A percentile compares a stretch with the other conserved stretches of the same genome.
phyloP scores from a whole-genome alignment of 2,329 filamentous ascomycete species.

The Diaporthe sp. region DNA sequence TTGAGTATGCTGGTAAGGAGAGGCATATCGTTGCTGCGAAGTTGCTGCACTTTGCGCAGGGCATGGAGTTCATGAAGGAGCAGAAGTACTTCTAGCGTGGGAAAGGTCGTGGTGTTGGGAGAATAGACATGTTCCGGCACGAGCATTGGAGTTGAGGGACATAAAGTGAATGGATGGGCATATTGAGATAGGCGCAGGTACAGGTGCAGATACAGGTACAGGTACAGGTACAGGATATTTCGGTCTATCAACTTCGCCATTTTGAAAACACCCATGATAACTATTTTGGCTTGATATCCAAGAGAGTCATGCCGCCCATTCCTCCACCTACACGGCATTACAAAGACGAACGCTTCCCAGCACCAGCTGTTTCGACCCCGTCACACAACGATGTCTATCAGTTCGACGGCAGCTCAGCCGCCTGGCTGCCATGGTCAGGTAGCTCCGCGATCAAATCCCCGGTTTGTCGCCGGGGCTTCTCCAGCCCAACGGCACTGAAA shows the following conservation, averaged over 20 bases:
- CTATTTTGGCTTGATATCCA: neutral
- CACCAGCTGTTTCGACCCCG: too few species aligned
- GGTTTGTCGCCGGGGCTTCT: neutral
- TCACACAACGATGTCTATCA: neutral
- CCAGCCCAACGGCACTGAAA: neutral
- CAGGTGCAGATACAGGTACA: neutral
- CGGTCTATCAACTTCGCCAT: neutral
- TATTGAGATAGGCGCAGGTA: neutral
- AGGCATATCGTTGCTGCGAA: slow-evolving; percentile 68
- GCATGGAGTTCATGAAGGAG: slow-evolving; percentile 62
- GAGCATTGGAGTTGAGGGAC: slow-evolving; percentile 1
- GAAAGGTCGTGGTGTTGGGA: too few species aligned
- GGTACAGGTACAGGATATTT: neutral
- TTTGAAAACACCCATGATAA: neutral
- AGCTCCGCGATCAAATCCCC: neutral
- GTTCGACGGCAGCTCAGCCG: neutral
- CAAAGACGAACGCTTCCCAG: neutral
- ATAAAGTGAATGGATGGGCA: neutral
- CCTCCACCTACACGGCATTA: neutral
- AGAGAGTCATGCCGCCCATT: neutral
- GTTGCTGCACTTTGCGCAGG: slow-evolving; percentile 71
- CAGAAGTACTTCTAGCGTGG: slow-evolving; percentile 46
- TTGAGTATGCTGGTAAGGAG: slow-evolving; percentile 58
- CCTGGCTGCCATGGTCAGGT: slow-evolving; percentile 20
- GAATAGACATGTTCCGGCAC: neutral